Conservation (phyloP, 1,284 basidiomycete species). For the Mycena sp. region DNA sequence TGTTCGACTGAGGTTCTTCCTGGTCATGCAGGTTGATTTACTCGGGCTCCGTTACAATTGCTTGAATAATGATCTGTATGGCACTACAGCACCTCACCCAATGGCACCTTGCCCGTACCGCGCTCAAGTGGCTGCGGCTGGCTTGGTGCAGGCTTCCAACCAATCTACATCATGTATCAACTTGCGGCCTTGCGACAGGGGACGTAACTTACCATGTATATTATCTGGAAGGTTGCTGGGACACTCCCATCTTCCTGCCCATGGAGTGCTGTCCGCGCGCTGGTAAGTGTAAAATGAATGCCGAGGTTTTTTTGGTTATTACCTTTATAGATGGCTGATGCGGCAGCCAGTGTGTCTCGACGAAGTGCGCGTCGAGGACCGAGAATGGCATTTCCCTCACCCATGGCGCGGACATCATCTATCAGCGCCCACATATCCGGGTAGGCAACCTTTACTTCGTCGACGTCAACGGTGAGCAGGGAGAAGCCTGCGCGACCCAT, state of each 20-base stretch:
- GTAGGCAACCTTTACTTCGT: slow-evolving; percentile 92
- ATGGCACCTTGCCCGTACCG: slow-evolving; percentile 83
- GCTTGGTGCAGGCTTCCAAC: slow-evolving; percentile 93
- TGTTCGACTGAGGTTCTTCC: slow-evolving; percentile 15
- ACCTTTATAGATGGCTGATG: slow-evolving; percentile 95
- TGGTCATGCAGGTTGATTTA: not conserved
- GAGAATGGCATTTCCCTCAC: slow-evolving; percentile 93
- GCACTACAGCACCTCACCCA: slow-evolving; percentile 78
- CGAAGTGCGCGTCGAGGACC: slow-evolving; percentile 75
- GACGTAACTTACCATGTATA: slow-evolving; percentile 80
- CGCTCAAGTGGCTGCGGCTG: slow-evolving; percentile 89
- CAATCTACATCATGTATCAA: slow-evolving; percentile 75
- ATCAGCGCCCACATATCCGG: slow-evolving; percentile 98
- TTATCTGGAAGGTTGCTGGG: slow-evolving; percentile 96
- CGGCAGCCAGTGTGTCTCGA: slow-evolving; percentile 90
- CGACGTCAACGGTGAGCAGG: slow-evolving; percentile 93
- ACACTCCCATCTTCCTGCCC: slow-evolving; percentile 85
- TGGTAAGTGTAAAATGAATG: not conserved
- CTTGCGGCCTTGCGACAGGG: slow-evolving; percentile 16
- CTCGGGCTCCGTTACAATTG: slow-evolving; percentile 13
- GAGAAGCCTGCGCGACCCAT: slow-evolving; percentile 94
- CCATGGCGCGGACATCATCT: slow-evolving; percentile 95
- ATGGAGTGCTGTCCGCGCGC: slow-evolving; percentile 73
- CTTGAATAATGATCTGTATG: slow-evolving; percentile 12
- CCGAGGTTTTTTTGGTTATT: too few relatives aligned